Conservation (phyloP, 2,329 filamentous ascomycete species). For the Fusarium graminum region DNA sequence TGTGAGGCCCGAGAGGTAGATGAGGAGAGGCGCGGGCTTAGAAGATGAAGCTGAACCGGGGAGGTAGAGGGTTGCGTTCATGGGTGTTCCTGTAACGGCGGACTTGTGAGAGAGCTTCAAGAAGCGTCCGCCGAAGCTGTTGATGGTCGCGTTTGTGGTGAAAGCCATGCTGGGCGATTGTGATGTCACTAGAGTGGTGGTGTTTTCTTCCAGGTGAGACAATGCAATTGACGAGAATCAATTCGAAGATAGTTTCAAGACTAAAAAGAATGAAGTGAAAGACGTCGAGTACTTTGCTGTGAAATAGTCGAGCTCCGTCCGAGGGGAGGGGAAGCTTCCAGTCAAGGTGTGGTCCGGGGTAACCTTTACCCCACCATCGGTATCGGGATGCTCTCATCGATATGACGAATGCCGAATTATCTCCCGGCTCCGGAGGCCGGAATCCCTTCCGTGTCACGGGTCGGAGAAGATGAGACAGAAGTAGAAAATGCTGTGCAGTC, state of each 20-base stretch:
- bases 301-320: constrained; percentile 25
- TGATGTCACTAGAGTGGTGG: constrained; percentile 1
- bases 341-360: constrained; percentile 30
- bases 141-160: constrained; percentile 89
- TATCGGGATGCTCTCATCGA: constrained; percentile 23
- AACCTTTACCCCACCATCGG: constrained; percentile 38
- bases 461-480: constrained; percentile 13
- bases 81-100: constrained; percentile 82
- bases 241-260: constrained; percentile 2
- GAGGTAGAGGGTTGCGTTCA: constrained; percentile 93
- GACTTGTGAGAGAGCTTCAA: constrained; percentile 93
- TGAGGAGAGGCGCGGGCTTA: constrained; percentile 79
- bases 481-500: no score
- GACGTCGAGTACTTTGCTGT: constrained; percentile 25
- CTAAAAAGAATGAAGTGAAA: constrained; percentile 6
- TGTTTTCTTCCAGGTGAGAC: neutral
- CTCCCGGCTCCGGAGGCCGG: constrained; percentile 40
- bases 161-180: constrained; percentile 75
- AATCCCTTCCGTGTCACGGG: constrained; percentile 32
- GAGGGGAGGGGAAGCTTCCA: constrained; percentile 41
- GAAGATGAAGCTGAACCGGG: constrained; percentile 74
- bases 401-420: constrained; percentile 45
- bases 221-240: constrained; percentile 18
- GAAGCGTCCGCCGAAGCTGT: constrained; percentile 92
- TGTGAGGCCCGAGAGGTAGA: constrained; percentile 94